Evolutionary conservation across 108 stramenopile species (phyloP).

Genomic region (Parmales sp.): DNA sequence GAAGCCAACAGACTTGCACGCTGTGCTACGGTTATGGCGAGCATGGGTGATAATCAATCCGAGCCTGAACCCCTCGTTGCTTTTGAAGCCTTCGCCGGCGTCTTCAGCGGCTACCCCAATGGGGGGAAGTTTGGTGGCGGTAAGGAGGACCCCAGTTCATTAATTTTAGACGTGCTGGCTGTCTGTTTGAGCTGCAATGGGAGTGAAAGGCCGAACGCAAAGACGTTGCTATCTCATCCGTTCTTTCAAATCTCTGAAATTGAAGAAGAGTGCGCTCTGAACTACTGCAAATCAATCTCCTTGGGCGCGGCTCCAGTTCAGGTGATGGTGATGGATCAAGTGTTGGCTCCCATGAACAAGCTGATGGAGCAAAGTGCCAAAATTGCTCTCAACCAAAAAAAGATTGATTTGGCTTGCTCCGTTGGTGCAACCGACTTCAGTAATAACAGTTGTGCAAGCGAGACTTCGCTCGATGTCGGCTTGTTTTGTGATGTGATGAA

Average conservation of each 20-base stretch:
- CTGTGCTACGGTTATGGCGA: not conserved
- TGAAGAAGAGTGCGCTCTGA: not conserved
- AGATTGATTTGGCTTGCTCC: not conserved
- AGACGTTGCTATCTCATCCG: not conserved
- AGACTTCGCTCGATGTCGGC: not conserved
- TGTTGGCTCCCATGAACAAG: not conserved
- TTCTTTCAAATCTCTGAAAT: not conserved
- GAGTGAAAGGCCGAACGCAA: not conserved
- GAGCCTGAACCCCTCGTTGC: not conserved
- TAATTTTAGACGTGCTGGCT: constrained; percentile 6
- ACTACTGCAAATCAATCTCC: not conserved
- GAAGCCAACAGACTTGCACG: not conserved
- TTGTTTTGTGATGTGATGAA: constrained; percentile 2
- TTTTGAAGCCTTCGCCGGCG: not conserved
- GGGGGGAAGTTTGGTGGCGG: constrained; percentile 2
- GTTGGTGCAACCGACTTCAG: not conserved
- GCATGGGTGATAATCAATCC: too few species aligned
- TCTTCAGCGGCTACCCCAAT: constrained; percentile 8
- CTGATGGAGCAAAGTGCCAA: constrained; percentile 3
- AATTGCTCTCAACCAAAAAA: not conserved
- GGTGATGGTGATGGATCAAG: not conserved
- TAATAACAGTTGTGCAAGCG: not conserved
- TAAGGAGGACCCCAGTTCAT: not conserved
- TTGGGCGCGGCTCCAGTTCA: not conserved
- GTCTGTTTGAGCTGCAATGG: not conserved